phyloP scores from a whole-genome alignment of 371 early-diverging fungal genomes.

The Coemansia sp. region DNA sequence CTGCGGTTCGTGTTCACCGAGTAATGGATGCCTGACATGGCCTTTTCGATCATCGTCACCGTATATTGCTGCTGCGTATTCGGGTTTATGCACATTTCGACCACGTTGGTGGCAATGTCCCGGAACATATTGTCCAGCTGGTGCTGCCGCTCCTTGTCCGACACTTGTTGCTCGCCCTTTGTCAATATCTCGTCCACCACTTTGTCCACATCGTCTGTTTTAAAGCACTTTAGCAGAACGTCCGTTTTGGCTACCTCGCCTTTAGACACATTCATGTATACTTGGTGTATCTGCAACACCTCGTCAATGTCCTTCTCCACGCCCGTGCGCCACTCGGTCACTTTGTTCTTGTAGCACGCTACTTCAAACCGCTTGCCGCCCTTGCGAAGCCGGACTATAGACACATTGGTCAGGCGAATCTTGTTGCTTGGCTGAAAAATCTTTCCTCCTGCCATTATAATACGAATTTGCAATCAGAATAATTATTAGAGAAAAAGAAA shows the following conservation, averaged over 20 bases:
- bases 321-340: conserved; percentile 91
- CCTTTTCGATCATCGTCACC: conserved; percentile 95
- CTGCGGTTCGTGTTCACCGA: conserved; percentile 83
- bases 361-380: conserved; percentile 97
- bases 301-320: conserved; percentile 95
- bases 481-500: not conserved
- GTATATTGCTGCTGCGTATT: conserved; percentile 93
- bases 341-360: conserved; percentile 98
- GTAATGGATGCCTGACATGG: conserved; percentile 89
- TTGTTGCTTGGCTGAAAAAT: conserved; percentile 45
- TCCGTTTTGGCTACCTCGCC: conserved; percentile 90
- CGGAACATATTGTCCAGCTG: conserved; percentile 76
- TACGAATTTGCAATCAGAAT: not conserved
- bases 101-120: conserved; percentile 91
- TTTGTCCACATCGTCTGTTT: conserved; percentile 77
- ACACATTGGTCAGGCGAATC: conserved; percentile 87
- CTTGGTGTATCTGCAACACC: conserved; percentile 89
- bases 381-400: conserved; percentile 91
- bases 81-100: conserved; percentile 94
- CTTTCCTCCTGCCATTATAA: conserved; percentile 40
- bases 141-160: conserved; percentile 89
- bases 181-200: conserved; percentile 88
- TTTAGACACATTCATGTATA: conserved; percentile 94
- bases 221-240: conserved; percentile 84
- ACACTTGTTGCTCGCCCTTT: conserved; percentile 95